Evolutionary conservation across 2,329 filamentous ascomycete genomes (phyloP).

Genomic region (Botrytis sinoallii): DNA sequence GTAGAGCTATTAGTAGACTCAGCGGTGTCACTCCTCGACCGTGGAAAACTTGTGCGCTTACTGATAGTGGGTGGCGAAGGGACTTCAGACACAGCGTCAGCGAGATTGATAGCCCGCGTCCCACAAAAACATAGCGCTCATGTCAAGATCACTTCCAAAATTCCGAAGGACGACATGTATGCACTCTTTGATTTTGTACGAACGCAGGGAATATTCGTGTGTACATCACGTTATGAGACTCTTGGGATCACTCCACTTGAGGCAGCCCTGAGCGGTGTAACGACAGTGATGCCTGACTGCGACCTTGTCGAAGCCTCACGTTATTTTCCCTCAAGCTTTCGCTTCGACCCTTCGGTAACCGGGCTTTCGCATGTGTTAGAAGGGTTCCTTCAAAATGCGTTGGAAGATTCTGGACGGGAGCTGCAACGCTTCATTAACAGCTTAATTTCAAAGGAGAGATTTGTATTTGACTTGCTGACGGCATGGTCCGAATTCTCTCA

Average conservation of each 20-base stretch:
- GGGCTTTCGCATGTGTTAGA: conserved; percentile 12
- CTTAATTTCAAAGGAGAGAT: conserved; percentile 17
- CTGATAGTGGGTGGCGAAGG: conserved; percentile 22
- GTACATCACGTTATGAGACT: conserved; percentile 25
- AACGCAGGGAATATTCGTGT: conserved; percentile 22
- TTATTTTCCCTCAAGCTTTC: conserved; percentile 21
- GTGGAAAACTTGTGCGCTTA: conserved; percentile 16
- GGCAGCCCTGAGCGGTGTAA: conserved; percentile 22
- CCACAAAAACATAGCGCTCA: conserved; percentile 19
- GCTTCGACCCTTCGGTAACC: conserved; percentile 14
- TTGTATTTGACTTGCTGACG: conserved; percentile 15
- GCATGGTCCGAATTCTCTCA: conserved; percentile 19
- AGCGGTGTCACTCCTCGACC: conserved; percentile 17
- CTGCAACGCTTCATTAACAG: conserved; percentile 14
- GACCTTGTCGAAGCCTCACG: conserved; percentile 22
- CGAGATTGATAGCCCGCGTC: conserved; percentile 15
- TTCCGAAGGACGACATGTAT: conserved; percentile 24
- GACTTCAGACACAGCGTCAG: conserved; percentile 1
- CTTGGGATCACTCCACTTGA: conserved; percentile 24
- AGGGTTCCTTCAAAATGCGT: not conserved
- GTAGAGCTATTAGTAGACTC: conserved; percentile 22
- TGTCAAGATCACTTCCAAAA: conserved; percentile 22
- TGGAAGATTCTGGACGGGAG: not conserved
- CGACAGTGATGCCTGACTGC: conserved; percentile 22
- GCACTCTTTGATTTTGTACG: conserved; percentile 21